phyloP scores from a whole-genome alignment of 139 green algal genomes.

The Chlamydomonas sp. region DNA sequence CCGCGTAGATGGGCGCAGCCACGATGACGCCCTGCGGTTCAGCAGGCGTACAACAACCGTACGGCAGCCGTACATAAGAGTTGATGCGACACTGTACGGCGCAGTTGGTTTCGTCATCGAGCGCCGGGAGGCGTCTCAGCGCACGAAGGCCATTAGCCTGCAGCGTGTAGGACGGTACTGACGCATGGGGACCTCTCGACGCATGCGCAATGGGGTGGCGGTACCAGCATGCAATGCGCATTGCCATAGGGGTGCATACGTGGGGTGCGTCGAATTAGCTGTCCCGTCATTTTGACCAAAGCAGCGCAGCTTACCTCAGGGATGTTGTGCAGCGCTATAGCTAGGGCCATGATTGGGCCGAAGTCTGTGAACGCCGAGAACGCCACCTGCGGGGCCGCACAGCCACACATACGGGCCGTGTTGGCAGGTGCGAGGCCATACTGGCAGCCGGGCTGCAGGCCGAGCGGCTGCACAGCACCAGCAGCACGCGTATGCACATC shows the following conservation, averaged over 20 bases:
- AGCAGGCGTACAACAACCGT: too few species aligned
- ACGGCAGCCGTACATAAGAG: too few species aligned
- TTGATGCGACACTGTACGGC: too few species aligned
- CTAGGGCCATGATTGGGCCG: slow-evolving; percentile 79
- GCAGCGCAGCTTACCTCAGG: slow-evolving; percentile 56
- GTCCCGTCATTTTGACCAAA: background rate
- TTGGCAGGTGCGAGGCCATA: background rate
- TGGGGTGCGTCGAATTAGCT: background rate
- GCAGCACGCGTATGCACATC: background rate
- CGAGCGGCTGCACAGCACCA: background rate
- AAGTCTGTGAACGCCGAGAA: slow-evolving; percentile 83
- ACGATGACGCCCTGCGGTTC: slow-evolving; percentile 82
- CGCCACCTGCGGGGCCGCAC: slow-evolving; percentile 55
- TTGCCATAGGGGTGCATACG: background rate
- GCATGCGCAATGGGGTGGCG: background rate
- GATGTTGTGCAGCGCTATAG: slow-evolving; percentile 93
- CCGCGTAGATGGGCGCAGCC: slow-evolving; percentile 89
- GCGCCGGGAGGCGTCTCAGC: background rate
- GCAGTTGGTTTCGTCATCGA: background rate
- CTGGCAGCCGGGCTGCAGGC: background rate
- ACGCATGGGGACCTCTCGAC: background rate
- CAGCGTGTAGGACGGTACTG: background rate
- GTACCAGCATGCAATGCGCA: background rate
- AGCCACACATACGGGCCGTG: background rate
- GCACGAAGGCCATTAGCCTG: background rate